These are phyloP conservation scores for Lachancea quebecensis DNA, from an alignment of 805 yeast genomes.

Conservation along the genomic window DNA sequence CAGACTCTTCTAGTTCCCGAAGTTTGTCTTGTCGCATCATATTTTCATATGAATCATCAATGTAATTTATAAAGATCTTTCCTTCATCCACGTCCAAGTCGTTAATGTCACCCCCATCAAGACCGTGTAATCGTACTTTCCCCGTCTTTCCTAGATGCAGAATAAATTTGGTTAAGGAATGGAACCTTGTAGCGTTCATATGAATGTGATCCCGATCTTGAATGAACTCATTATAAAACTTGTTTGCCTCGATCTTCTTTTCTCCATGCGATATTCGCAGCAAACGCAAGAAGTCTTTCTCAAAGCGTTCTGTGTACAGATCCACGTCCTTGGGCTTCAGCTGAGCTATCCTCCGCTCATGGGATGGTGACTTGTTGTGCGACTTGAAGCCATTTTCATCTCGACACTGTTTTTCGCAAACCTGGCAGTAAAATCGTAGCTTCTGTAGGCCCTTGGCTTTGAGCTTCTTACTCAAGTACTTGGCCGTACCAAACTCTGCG, in stretches of 20 bases:
- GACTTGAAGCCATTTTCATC: conserved; percentile 94
- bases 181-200: conserved; percentile 84
- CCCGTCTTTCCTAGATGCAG: conserved; percentile 52
- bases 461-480: conserved; percentile 65
- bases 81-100: conserved; percentile 27
- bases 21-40: conserved; percentile 35
- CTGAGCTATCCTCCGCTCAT: conserved; percentile 49
- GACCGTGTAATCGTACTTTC: conserved; percentile 44
- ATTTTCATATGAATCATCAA: conserved; percentile 49
- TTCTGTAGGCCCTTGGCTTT: conserved; percentile 82
- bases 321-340: conserved; percentile 45
- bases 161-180: conserved; percentile 60
- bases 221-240: conserved; percentile 86
- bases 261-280: conserved; percentile 72
- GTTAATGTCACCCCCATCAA: conserved; percentile 29
- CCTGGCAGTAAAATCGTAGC: conserved; percentile 81
- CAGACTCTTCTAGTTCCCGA: conserved; percentile 32
- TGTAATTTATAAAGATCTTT: conserved; percentile 42
- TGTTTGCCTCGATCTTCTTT: conserved; percentile 70
- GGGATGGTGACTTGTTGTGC: conserved; percentile 80
- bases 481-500: conserved; percentile 62
- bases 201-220: conserved; percentile 78
- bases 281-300: conserved; percentile 54
- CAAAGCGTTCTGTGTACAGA: conserved; percentile 54
- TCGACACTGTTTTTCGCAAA: conserved; percentile 88